These are phyloP conservation scores for Cubamyces lactineus DNA, from an alignment of 768 basidiomycete species.

Conservation along the genomic window DNA sequence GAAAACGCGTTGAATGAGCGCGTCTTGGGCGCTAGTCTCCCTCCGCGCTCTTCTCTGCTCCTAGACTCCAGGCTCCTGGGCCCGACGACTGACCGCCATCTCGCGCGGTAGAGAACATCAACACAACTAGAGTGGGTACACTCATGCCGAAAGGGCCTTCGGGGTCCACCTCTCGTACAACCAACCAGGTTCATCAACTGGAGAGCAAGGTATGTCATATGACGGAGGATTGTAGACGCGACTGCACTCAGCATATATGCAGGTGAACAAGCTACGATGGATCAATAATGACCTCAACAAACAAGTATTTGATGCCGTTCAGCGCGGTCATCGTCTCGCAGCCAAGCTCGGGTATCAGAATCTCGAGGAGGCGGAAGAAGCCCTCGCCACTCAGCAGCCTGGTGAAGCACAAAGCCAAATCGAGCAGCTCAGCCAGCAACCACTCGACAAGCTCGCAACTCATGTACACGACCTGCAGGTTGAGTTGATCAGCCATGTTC, in stretches of 20 bases:
- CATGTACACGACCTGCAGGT: constrained; percentile 20
- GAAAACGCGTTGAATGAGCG: constrained; percentile 16
- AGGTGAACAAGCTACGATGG: constrained; percentile 37
- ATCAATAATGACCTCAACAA: constrained; percentile 42
- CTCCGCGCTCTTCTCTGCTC: not conserved
- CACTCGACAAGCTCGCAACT: constrained; percentile 16
- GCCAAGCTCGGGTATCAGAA: constrained; percentile 47
- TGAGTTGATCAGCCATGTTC: constrained; percentile 20
- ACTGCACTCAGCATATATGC: not conserved
- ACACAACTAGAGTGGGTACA: no score
- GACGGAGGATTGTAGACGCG: not conserved
- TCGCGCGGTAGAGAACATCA: no score
- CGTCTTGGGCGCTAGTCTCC: constrained; percentile 5
- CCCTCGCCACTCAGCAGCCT: constrained; percentile 21
- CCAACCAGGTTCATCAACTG: constrained; percentile 19
- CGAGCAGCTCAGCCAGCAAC: constrained; percentile 16
- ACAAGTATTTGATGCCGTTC: constrained; percentile 42
- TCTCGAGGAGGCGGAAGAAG: constrained; percentile 46
- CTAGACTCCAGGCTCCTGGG: not conserved
- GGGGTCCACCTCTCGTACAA: not conserved
- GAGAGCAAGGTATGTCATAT: constrained; percentile 21
- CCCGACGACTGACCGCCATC: no score
- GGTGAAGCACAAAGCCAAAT: constrained; percentile 15
- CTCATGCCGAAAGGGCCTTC: not conserved
- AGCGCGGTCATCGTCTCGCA: constrained; percentile 45